Evolutionary conservation across 2,329 filamentous ascomycete species (phyloP).

Genomic region (Teratosphaeriaceae sp.): DNA sequence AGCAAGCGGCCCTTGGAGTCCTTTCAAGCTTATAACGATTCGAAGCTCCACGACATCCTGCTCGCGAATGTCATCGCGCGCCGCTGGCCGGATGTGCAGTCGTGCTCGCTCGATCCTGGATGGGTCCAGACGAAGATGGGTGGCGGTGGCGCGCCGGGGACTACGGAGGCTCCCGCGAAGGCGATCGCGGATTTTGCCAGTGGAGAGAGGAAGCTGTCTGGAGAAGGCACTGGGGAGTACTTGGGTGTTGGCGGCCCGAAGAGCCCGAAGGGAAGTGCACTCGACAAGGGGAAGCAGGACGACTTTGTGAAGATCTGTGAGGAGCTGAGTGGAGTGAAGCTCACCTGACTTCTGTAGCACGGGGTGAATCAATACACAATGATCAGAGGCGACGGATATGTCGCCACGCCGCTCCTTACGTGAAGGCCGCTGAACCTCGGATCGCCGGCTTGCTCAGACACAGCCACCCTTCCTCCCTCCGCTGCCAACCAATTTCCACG

Average conservation of each 20-base stretch:
- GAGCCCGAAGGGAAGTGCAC: conserved; percentile 23
- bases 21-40: conserved; percentile 45
- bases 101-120: conserved; percentile 42
- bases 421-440: too few relatives aligned
- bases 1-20: conserved; percentile 29
- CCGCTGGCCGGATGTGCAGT: conserved; percentile 39
- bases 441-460: too few relatives aligned
- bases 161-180: conserved; percentile 41
- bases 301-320: conserved; percentile 35
- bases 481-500: too few relatives aligned
- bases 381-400: too few relatives aligned
- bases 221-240: conserved; percentile 37
- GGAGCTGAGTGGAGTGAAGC: conserved; percentile 25
- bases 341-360: too few relatives aligned
- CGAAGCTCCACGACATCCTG: conserved; percentile 51
- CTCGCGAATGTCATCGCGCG: conserved; percentile 50
- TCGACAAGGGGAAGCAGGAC: conserved; percentile 40
- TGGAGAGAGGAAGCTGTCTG: conserved; percentile 29
- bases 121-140: conserved; percentile 41
- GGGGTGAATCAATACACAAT: too few relatives aligned
- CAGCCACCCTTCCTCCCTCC: too few relatives aligned
- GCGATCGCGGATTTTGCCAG: conserved; percentile 45
- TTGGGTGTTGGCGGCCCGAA: conserved; percentile 22
- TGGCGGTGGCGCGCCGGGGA: conserved; percentile 39
- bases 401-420: too few relatives aligned